phyloP scores from a whole-genome alignment of 2,329 filamentous ascomycete species.

The Monilinia aucupariae region DNA sequence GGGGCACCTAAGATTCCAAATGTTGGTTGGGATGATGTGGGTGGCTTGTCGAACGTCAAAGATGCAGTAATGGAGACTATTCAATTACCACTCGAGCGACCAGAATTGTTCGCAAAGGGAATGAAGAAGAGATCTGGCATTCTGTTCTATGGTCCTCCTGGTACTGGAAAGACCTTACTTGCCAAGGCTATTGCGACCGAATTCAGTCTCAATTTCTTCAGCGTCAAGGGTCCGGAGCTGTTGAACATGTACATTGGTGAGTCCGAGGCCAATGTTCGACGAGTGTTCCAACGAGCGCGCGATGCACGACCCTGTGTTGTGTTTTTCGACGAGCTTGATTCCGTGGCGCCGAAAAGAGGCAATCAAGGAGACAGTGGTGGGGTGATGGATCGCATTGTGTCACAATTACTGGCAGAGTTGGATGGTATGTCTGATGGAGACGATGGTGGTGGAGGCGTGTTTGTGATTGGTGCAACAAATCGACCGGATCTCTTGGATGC shows the following conservation, averaged over 20 bases:
- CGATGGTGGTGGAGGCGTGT: conserved; percentile 75
- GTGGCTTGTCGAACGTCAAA: conserved; percentile 88
- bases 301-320: conserved; percentile 85
- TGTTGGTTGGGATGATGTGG: conserved; percentile 93
- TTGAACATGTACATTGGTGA: conserved; percentile 97
- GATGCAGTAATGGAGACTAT: conserved; percentile 97
- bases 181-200: conserved; percentile 92
- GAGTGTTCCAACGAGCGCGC: conserved; percentile 80
- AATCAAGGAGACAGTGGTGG: conserved; percentile 96
- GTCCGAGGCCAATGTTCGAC: conserved; percentile 83
- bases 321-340: conserved; percentile 91
- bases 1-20: conserved; percentile 97
- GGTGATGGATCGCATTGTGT: conserved; percentile 97
- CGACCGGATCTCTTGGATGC: conserved; percentile 88
- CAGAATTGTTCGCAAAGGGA: conserved; percentile 91
- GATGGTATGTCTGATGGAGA: conserved; percentile 97
- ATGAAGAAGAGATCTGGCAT: conserved; percentile 98
- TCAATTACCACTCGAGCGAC: conserved; percentile 82
- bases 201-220: conserved; percentile 92
- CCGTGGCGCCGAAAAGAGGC: conserved; percentile 89
- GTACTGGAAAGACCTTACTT: conserved; percentile 86
- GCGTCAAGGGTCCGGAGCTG: conserved; percentile 83
- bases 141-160: conserved; percentile 84
- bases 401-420: conserved; percentile 86
- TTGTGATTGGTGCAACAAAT: conserved; percentile 96